A percentile compares a stretch with the other conserved stretches of the same genome.
Evolutionary conservation across 108 stramenopile species (phyloP).

Genomic region (Cyclotella sp.): DNA sequence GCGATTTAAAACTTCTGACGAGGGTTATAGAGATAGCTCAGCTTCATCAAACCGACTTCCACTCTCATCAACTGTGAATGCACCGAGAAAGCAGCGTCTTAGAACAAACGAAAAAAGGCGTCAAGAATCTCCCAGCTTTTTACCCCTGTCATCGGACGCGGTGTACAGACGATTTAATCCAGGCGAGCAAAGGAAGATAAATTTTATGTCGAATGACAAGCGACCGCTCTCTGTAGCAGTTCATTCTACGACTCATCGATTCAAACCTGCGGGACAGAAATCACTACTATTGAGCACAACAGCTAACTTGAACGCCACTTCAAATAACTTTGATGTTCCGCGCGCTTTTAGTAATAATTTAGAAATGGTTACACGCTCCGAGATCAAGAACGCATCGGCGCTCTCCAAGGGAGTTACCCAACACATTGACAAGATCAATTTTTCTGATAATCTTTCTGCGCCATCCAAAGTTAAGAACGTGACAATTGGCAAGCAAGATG

Average conservation of each 20-base stretch:
- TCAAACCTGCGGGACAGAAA: not conserved
- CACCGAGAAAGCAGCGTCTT: not conserved
- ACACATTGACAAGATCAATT: not conserved
- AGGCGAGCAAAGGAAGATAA: too few relatives aligned
- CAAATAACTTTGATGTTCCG: not conserved
- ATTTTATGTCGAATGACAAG: not conserved
- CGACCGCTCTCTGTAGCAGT: not conserved
- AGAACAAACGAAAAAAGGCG: not conserved
- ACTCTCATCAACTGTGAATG: not conserved
- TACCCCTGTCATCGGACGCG: too few relatives aligned
- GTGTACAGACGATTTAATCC: too few relatives aligned
- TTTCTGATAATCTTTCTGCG: not conserved
- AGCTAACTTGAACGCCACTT: not conserved
- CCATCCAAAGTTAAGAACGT: conserved; percentile 6
- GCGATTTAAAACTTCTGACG: conserved; percentile 6
- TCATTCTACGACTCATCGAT: not conserved
- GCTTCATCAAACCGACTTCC: not conserved
- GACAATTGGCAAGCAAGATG: not conserved
- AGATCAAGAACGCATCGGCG: not conserved
- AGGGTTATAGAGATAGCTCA: conserved; percentile 7
- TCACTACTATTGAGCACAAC: not conserved
- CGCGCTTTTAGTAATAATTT: not conserved
- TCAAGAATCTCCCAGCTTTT: not conserved
- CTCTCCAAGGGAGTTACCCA: not conserved
- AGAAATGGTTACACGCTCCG: conserved; percentile 4